phyloP scores from a whole-genome alignment of 2,329 filamentous ascomycete genomes.

The Penicillium sclerotiorum region DNA sequence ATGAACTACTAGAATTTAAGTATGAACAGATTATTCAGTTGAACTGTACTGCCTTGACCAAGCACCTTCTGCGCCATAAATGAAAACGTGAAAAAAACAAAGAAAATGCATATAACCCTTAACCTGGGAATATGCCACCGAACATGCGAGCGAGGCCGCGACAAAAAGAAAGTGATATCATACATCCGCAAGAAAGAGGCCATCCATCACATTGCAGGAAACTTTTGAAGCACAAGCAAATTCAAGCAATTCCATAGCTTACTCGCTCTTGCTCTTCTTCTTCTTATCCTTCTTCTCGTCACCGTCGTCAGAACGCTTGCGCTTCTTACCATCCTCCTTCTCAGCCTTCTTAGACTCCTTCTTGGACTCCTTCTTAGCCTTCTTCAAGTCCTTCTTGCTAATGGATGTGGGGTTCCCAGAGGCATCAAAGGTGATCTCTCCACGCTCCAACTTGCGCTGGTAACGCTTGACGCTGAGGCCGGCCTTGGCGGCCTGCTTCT shows the following conservation, averaged over 20 bases:
- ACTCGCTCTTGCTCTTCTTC: conserved; percentile 57
- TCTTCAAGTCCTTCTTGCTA: conserved; percentile 78
- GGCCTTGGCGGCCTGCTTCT: conserved; percentile 65
- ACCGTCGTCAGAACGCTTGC: conserved; percentile 61
- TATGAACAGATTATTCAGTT: conserved; percentile 33
- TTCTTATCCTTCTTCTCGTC: conserved; percentile 57
- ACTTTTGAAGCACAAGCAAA: conserved; percentile 46
- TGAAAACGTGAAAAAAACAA: conserved; percentile 28
- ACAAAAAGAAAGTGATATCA: conserved; percentile 44
- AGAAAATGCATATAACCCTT: conserved; percentile 32
- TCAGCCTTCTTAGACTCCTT: conserved; percentile 61
- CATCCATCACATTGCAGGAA: conserved; percentile 33
- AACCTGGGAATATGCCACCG: conserved; percentile 27
- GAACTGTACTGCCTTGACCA: conserved; percentile 35
- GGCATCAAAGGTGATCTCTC: conserved; percentile 68
- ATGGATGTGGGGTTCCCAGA: conserved; percentile 68
- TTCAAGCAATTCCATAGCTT: conserved; percentile 50
- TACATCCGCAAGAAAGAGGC: conserved; percentile 37
- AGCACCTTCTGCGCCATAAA: conserved; percentile 31
- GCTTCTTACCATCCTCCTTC: conserved; percentile 68
- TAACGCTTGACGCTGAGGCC: conserved; percentile 76
- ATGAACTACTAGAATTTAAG: conserved; percentile 10
- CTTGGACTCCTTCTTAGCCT: conserved; percentile 66
- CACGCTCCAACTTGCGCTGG: conserved; percentile 75
- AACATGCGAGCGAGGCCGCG: conserved; percentile 29